Evolutionary conservation across 2,329 filamentous ascomycete species (phyloP).

Genomic region (Helotiales sp.): DNA sequence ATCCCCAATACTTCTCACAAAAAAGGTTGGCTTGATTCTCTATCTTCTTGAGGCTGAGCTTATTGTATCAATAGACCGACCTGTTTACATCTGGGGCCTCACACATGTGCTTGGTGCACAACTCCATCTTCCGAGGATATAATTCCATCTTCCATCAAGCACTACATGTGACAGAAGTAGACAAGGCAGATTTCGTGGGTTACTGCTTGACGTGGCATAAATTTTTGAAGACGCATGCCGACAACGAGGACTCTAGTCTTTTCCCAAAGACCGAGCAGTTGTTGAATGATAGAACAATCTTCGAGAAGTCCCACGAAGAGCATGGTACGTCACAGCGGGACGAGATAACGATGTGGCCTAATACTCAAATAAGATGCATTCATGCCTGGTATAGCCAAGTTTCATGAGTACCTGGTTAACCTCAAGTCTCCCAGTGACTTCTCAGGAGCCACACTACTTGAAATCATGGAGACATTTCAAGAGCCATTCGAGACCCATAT

Average conservation of each 20-base stretch:
- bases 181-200: slow-evolving; percentile 56
- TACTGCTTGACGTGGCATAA: slow-evolving; percentile 59
- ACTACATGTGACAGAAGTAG: slow-evolving; percentile 48
- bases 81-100: slow-evolving; percentile 59
- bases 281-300: slow-evolving; percentile 16
- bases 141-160: slow-evolving; percentile 65
- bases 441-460: slow-evolving; percentile 6
- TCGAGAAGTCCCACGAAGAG: slow-evolving; percentile 20
- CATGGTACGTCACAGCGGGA: slow-evolving; percentile 14
- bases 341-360: background rate
- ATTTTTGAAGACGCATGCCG: slow-evolving; percentile 48
- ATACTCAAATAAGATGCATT: background rate
- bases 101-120: slow-evolving; percentile 63
- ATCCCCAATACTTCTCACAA: slow-evolving; percentile 13
- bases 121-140: slow-evolving; percentile 61
- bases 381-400: slow-evolving; percentile 8
- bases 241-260: slow-evolving; percentile 19
- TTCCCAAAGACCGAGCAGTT: slow-evolving; percentile 21
- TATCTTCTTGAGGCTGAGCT: background rate
- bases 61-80: slow-evolving; percentile 19
- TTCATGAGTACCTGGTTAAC: slow-evolving; percentile 18
- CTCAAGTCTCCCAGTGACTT: slow-evolving; percentile 9
- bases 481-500: slow-evolving; percentile 19
- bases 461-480: slow-evolving; percentile 25
- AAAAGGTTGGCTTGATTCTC: slow-evolving; percentile 2